Evolutionary conservation across 106 monocot species (phyloP), one percentile per base, ranked within the genome.

Genomic region (Hemerocallis citrina): DNA sequence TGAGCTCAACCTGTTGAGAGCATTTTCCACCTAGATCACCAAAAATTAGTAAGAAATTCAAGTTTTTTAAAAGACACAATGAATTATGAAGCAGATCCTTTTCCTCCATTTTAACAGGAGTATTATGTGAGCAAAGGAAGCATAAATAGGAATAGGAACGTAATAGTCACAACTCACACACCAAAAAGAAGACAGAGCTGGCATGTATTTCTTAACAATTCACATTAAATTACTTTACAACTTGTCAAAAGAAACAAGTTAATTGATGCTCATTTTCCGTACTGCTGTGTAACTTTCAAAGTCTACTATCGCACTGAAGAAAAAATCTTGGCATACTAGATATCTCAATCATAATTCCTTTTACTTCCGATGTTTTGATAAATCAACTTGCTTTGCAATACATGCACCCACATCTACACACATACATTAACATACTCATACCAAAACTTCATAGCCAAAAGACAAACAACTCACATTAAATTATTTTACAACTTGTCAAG

Each of bases 1-100:
- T 96, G 67, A 96, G 96, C 73, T 91, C 96, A 38, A 70, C 91
- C 42, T 79, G 81, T 68, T 96, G 96, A 24, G 93, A 77, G 76
- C 87, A 91, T 75, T 96, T 96, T 72, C 96, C 96, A 88, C 87
- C 95, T 95, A 72, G 11, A 50, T 41, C 57, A 69, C 35, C 31
- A 61, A 34, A 63, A 31, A 29, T 63, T 45, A 59, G 61, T 43
- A 37, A 5, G 8, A 14, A 51, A 19, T 1, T n/a, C n/a, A 21
- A 62, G 2, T 22, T 39, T 59, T 21, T 41, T 14, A 1, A 15
- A 39, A 54, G 16, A 22, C 3, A 15, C 4, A 65, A 22, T 23
- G 9, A 47, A 5, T 9, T 50, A 28, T 50, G 28, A 13, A 50
- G 25, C 12, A 12, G 27, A 50, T 25, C 50, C 17, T 45, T 45